Evolutionary conservation across 768 basidiomycete species (phyloP).

Genomic region (Naematelia encephala): DNA sequence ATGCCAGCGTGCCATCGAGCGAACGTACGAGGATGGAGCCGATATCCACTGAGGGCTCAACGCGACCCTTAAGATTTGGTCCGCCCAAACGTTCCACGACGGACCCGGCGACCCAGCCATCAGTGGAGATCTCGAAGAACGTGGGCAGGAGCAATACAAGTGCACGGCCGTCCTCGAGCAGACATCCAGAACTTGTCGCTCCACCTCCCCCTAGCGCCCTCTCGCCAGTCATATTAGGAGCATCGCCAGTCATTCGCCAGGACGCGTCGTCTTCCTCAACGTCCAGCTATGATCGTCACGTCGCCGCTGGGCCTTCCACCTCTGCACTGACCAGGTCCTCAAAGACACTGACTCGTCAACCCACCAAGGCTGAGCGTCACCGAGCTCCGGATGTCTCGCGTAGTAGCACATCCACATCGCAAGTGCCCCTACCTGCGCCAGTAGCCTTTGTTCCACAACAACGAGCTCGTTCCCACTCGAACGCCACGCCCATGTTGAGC

Average conservation of each 20-base stretch:
- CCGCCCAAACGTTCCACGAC: not conserved
- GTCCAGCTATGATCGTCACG: not conserved
- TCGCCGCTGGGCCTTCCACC: not conserved
- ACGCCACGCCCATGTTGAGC: not conserved
- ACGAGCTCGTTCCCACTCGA: constrained; percentile 10
- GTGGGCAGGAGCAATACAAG: not conserved
- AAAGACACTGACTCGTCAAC: not conserved
- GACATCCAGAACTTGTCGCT: not conserved
- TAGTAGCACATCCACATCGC: not conserved
- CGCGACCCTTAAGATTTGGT: not conserved
- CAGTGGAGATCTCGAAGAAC: not conserved
- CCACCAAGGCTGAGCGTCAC: not conserved
- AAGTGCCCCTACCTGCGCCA: constrained; percentile 5
- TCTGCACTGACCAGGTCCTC: not conserved
- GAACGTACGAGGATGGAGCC: not conserved
- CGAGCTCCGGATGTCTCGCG: not conserved
- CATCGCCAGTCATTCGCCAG: too few relatives aligned
- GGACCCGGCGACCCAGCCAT: not conserved
- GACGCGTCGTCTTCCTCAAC: not conserved
- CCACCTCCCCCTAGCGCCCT: not conserved
- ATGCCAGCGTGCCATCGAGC: too few relatives aligned
- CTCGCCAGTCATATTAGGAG: not conserved
- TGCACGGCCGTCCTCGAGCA: not conserved
- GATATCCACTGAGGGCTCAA: not conserved
- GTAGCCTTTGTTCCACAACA: too few relatives aligned